Base-by-base conservation (phyloP, 495 filamentous ascomycete species). In the Viridothelium virens region DNA sequence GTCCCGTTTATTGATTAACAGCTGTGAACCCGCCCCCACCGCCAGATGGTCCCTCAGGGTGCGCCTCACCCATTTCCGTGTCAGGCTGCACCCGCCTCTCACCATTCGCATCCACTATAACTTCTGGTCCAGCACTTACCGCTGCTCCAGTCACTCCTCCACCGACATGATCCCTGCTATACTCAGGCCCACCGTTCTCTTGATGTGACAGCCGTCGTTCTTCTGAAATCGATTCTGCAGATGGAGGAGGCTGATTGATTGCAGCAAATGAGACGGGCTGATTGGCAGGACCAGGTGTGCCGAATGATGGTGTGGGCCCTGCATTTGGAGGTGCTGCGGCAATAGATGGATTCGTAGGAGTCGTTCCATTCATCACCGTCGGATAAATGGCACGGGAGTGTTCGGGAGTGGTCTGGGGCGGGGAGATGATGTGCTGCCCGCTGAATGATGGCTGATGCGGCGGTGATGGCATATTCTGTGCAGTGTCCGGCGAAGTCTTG, bases 71-170 rank as follows among this genome's bases (percentile, higher is more conserved):
- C 44, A 63, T 65, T 16, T 63, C 50, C 64, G 18, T 56, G 25
- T 66, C 50, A 18, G 62, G 41, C 66, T 67, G 36, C 2, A 64
- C 53, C 53, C 68, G 67, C 53, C 68, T 66, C 56, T 75, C 73
- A 2, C 74, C 75, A 53, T 76, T 75, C 47, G 63, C 66, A 16
- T 66, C 70, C 39, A 73, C 71, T 9, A 38, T 38, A 25, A 63
- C 61, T 47, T 69, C 41, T 11, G 69, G 38, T 37, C 63, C 70
- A n/a, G 67, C 68, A 41, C 37, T 33, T 11, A 67, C n/a, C 31
- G 63, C 63, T 34, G 68, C 66, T 11, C 63, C 66, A 25, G 63
- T 68, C 14, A 31, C 69, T n/a, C 39, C 38, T 2, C 63, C 61
- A n/a, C 64, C 67, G 3, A 68, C 38, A 2, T 69, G 65, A 18